Evolutionary conservation across 1,139 yeast species (phyloP), one percentile per base, ranked within the genome.

Genomic region (Saccharomycopsis hybrid): DNA sequence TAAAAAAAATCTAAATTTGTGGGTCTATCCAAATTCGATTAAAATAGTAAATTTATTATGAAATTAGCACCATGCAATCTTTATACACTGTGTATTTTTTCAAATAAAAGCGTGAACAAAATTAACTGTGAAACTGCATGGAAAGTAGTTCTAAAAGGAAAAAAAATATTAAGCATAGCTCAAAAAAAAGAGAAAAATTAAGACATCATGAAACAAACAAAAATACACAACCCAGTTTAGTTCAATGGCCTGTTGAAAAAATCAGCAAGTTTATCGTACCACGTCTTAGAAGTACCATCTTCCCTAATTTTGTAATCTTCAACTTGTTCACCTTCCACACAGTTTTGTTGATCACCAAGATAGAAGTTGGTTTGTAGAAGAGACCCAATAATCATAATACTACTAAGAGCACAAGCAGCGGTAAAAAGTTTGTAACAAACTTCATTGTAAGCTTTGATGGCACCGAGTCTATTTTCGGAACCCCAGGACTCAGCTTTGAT

Each of bases 331-430:
- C 57, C 57, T 9, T 44, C 47, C n/a, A 44, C 47, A 37, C 47
- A 44, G 54, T 66, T 67, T 43, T 64, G 68, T 11, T 58, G 56
- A 47, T 65, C 66, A 41, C 70, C 70, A 49, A 67, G 56, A 55
- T 60, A 67, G 56, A 54, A 67, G 55, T 67, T 65, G 44, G 63
- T 64, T 52, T 67, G 72, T 60, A 65, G 64, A 45, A 63, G 59
- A 5, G 64, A 56, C 9, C 55, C 58, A 43, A 65, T 50, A 9
- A 67, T 57, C 48, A 65, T 57, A 38, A 66, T 58, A 30, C 58
- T 56, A 31, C 60, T 58, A 39, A 66, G 55, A 11, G 64, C 68
- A 30, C 65, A 43, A 24, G 65, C 61, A 9, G 62, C 52, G 11
- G 60, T 60, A 52, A 59, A 64, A 41, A 67, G 52, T 49, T 58